A percentile compares a stretch with the other conserved stretches of the same genome.
Conservation (phyloP, 106 monocot genomes). For the Vanilla planifolia region DNA sequence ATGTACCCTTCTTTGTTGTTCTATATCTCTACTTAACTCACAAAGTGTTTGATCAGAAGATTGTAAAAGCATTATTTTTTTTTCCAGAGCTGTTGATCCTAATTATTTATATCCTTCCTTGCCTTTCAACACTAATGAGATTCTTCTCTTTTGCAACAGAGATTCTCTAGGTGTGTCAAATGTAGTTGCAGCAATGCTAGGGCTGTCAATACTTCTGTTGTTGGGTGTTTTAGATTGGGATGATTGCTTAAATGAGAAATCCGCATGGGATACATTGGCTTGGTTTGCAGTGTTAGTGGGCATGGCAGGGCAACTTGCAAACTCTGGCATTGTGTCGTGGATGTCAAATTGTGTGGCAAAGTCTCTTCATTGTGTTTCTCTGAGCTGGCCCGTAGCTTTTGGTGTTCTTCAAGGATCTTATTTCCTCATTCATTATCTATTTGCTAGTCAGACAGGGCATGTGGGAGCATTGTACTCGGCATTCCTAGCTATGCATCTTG, state of each 20-base stretch:
- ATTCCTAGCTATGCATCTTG: constrained; percentile 96
- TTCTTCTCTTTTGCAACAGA: constrained; percentile 19
- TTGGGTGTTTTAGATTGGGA: constrained; percentile 91
- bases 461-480: constrained; percentile 94
- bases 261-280: constrained; percentile 92
- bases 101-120: too few species aligned
- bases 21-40: too few species aligned
- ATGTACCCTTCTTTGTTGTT: too few species aligned
- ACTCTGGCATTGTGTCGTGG: constrained; percentile 77
- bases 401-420: constrained; percentile 77
- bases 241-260: constrained; percentile 91
- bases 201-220: constrained; percentile 79
- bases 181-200: constrained; percentile 96
- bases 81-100: too few species aligned
- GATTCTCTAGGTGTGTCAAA: constrained; percentile 75
- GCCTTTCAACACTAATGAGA: background rate
- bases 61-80: too few species aligned
- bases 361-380: constrained; percentile 65
- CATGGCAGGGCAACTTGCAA: constrained; percentile 90
- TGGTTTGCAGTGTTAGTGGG: constrained; percentile 99
- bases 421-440: constrained; percentile 90
- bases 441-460: constrained; percentile 99
- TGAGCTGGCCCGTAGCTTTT: constrained; percentile 94
- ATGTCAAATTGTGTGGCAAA: constrained; percentile 88
- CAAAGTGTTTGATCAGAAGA: too few species aligned